Evolutionary conservation across 192 early-diverging fungal species (phyloP).

Genomic region (Podochytrium sp.): DNA sequence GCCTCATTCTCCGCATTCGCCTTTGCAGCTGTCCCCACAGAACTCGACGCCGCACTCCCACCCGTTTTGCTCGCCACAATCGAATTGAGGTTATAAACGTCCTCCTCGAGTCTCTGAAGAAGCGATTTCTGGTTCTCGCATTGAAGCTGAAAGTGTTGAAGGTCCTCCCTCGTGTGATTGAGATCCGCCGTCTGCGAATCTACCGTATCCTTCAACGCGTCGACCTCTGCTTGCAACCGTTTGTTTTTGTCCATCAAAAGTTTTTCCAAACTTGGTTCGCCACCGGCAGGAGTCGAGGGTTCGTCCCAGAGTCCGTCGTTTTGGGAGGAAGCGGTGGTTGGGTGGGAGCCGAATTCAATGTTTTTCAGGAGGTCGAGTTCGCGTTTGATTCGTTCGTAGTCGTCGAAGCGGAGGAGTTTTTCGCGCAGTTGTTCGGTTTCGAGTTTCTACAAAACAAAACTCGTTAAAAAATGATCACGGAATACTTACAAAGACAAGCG

Average conservation of each 20-base stretch:
- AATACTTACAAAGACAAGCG: neutral
- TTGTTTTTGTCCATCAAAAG: conserved; percentile 85
- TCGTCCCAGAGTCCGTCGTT: conserved; percentile 41
- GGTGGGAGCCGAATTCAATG: conserved; percentile 1
- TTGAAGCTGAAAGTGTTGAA: conserved; percentile 49
- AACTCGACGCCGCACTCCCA: neutral
- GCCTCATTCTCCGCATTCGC: neutral
- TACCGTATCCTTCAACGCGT: conserved; percentile 56
- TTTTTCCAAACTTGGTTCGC: conserved; percentile 69
- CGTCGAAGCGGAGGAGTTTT: conserved; percentile 65
- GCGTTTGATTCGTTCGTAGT: conserved; percentile 86
- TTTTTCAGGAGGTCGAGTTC: conserved; percentile 81
- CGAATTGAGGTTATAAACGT: conserved; percentile 46
- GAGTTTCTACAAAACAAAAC: conserved; percentile 41
- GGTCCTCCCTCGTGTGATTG: conserved; percentile 36
- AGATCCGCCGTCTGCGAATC: conserved; percentile 31
- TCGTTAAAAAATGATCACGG: no score
- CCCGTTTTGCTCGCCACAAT: conserved; percentile 15
- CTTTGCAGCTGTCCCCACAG: neutral
- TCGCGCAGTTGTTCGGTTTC: conserved; percentile 62
- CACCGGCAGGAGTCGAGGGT: neutral
- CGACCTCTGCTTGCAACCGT: conserved; percentile 72
- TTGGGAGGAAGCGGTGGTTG: conserved; percentile 42
- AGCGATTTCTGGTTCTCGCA: conserved; percentile 61
- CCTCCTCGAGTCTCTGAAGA: conserved; percentile 55